phyloP scores from a whole-genome alignment of 2,329 filamentous ascomycete genomes.

The Exophiala sp. region DNA sequence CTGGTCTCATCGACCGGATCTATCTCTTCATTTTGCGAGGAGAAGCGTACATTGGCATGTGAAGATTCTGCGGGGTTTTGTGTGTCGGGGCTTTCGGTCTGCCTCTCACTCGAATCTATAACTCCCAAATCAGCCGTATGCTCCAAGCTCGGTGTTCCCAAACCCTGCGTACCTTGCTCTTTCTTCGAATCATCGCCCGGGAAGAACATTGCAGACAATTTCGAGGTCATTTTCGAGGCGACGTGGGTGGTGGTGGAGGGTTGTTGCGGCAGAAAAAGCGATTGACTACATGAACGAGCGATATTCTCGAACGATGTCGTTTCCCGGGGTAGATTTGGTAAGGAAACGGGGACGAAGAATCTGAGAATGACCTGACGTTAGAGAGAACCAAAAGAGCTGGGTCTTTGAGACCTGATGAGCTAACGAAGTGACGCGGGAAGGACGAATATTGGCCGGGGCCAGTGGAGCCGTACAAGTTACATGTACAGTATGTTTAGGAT shows the following conservation, averaged over 20 bases:
- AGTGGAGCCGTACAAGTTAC: conserved; percentile 11
- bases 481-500: conserved; percentile 11
- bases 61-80: conserved; percentile 14
- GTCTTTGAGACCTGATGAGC: conserved; percentile 11
- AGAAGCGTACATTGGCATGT: conserved; percentile 61
- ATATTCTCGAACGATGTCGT: background rate
- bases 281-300: conserved; percentile 22
- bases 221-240: conserved; percentile 25
- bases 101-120: conserved; percentile 32
- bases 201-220: conserved; percentile 25
- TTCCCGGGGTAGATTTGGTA: background rate
- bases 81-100: conserved; percentile 13
- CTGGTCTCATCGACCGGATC: conserved; percentile 38
- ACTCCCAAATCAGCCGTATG: conserved; percentile 8
- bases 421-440: conserved; percentile 18
- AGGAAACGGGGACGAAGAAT: conserved; percentile 10
- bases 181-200: conserved; percentile 24
- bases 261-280: conserved; percentile 3
- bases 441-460: conserved; percentile 14
- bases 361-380: conserved; percentile 14
- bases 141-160: background rate
- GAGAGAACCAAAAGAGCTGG: conserved; percentile 3
- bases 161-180: conserved; percentile 20
- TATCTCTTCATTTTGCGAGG: conserved; percentile 65
- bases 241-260: background rate